Conservation (phyloP, 768 basidiomycete genomes). For the Leucocoprinus sp. region DNA sequence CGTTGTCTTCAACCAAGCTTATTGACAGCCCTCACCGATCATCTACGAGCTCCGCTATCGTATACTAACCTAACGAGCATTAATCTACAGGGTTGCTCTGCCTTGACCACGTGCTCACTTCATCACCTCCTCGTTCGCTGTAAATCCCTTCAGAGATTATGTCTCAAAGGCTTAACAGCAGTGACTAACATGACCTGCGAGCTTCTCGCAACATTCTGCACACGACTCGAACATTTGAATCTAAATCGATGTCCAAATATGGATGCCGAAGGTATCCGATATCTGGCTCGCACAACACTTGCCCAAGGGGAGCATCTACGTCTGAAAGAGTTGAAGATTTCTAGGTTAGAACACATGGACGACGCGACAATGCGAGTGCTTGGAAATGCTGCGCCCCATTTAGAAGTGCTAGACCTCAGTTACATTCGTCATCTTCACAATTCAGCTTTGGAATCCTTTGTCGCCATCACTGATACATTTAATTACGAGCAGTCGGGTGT, state of each 20-base stretch:
- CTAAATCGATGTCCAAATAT: conserved; percentile 65
- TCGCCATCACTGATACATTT: conserved; percentile 40
- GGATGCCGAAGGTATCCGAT: conserved; percentile 52
- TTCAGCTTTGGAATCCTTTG: conserved; percentile 66
- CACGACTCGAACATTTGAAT: conserved; percentile 51
- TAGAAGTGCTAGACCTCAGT: conserved; percentile 78
- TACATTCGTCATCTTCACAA: conserved; percentile 67
- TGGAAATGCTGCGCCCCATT: conserved; percentile 58
- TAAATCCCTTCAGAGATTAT: conserved; percentile 47
- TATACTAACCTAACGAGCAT: conserved; percentile 65
- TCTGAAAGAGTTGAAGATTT: conserved; percentile 58
- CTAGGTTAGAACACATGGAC: conserved; percentile 53
- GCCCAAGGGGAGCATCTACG: conserved; percentile 39
- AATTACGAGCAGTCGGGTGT: conserved; percentile 23
- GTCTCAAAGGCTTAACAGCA: conserved; percentile 57
- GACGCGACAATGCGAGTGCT: conserved; percentile 58
- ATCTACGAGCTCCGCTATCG: conserved; percentile 37
- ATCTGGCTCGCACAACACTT: conserved; percentile 35
- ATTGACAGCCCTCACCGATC: conserved; percentile 44
- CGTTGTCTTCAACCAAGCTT: conserved; percentile 37
- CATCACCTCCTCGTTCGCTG: conserved; percentile 64
- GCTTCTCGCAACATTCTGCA: conserved; percentile 51
- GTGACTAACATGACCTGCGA: conserved; percentile 74
- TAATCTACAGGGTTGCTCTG: conserved; percentile 65
- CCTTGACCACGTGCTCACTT: conserved; percentile 57